phyloP scores from a whole-genome alignment of 768 basidiomycete species.

The Floccularia luteovirens region DNA sequence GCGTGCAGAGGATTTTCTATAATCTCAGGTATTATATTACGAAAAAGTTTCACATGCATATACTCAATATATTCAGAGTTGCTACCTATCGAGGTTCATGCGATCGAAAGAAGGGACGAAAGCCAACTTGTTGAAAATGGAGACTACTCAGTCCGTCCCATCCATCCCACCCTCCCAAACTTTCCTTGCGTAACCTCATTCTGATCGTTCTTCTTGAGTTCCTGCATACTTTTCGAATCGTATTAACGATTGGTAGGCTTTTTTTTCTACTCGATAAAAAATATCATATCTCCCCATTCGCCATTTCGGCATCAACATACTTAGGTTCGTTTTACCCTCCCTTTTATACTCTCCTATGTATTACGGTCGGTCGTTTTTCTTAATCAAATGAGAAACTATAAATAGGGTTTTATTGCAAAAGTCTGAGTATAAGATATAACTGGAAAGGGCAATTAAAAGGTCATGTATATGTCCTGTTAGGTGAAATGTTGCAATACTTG shows the following conservation, averaged over 20 bases:
- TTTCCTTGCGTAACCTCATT: slow-evolving; percentile 9
- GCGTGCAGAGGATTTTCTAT: slow-evolving; percentile 82
- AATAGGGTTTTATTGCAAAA: too few species aligned
- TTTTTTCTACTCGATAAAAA: slow-evolving; percentile 3
- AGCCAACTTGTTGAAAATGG: slow-evolving; percentile 2
- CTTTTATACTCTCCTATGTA: slow-evolving; percentile 2
- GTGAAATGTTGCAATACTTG: too few species aligned
- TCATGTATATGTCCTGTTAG: too few species aligned
- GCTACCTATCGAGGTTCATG: background rate
- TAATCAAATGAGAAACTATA: too few species aligned
- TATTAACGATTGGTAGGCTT: slow-evolving; percentile 8
- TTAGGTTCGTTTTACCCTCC: slow-evolving; percentile 16
- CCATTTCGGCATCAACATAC: slow-evolving; percentile 7
- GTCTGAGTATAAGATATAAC: too few species aligned
- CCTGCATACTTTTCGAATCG: background rate
- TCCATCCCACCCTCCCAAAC: slow-evolving; percentile 8
- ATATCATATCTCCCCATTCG: slow-evolving; percentile 4
- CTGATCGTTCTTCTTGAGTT: slow-evolving; percentile 5
- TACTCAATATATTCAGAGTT: background rate
- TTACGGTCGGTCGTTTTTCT: slow-evolving; percentile 2
- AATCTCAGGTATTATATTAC: slow-evolving; percentile 8
- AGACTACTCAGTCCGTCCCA: slow-evolving; percentile 16
- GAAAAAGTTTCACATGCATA: slow-evolving; percentile 7
- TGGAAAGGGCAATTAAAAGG: too few species aligned
- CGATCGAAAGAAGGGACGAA: background rate